A percentile compares a stretch with the other conserved stretches of the same genome.
phyloP scores from a whole-genome alignment of 2,329 filamentous ascomycete genomes.

The Arthrocladium fulminans region DNA sequence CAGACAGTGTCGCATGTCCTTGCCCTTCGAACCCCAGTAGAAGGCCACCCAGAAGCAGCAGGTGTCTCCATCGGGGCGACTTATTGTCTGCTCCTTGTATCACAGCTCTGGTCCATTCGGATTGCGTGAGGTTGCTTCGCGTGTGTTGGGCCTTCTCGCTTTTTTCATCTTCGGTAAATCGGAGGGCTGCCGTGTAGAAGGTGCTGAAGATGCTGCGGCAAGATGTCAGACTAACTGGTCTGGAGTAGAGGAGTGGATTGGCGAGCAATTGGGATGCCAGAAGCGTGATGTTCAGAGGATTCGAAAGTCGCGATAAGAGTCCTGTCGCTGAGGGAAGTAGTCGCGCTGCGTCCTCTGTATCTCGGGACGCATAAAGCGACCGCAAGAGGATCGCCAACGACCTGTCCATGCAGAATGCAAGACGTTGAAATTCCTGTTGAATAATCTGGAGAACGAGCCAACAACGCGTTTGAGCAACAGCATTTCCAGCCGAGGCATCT shows the following conservation, averaged over 20 bases:
- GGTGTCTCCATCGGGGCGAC: slow-evolving; percentile 68
- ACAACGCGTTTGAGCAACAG: too few relatives aligned
- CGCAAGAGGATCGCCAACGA: slow-evolving; percentile 52
- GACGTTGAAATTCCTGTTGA: too few relatives aligned
- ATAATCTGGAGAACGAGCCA: too few relatives aligned
- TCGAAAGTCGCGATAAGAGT: slow-evolving; percentile 44
- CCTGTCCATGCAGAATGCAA: slow-evolving; percentile 45
- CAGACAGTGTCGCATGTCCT: slow-evolving; percentile 55
- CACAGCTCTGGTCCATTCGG: slow-evolving; percentile 52
- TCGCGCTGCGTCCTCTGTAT: slow-evolving; percentile 49
- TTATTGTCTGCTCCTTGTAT: slow-evolving; percentile 52
- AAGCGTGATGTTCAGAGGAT: slow-evolving; percentile 53
- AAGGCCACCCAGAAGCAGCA: slow-evolving; percentile 70
- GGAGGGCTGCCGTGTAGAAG: slow-evolving; percentile 52
- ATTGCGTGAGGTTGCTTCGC: slow-evolving; percentile 45
- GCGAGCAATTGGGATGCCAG: slow-evolving; percentile 52
- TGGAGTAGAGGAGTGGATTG: slow-evolving; percentile 51
- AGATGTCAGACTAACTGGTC: slow-evolving; percentile 45
- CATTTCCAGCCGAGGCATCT: too few relatives aligned
- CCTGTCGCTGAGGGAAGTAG: slow-evolving; percentile 46
- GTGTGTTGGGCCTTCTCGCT: slow-evolving; percentile 27
- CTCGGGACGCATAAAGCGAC: slow-evolving; percentile 50
- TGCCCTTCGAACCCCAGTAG: slow-evolving; percentile 65
- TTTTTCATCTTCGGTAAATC: slow-evolving; percentile 43
- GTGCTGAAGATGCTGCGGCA: slow-evolving; percentile 51